Evolutionary conservation across 23 red algal genomes (phyloP), one percentile per base, ranked within the genome.

Genomic region (Porphyridium purpureum): DNA sequence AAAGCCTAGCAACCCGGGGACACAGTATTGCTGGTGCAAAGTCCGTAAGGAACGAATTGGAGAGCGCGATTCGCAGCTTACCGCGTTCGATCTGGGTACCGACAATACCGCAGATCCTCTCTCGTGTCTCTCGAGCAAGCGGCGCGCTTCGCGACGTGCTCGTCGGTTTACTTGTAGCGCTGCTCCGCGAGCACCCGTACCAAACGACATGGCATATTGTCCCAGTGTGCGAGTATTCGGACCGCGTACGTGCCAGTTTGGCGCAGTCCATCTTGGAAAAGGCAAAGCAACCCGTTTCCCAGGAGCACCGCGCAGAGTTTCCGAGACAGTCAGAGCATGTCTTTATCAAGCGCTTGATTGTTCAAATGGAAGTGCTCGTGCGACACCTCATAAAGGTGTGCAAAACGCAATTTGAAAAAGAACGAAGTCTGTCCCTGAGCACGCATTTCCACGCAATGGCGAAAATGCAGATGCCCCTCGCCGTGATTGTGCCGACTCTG

Each of bases 101-200:
- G 0, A 72, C 67, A 14, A 72, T 93, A 38, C 84, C 84, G 23
- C 84, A 93, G 69, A 57, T 93, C 24, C 69, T 93, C 57, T 76
- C 68, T 22, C 57, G 84, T 1, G 44, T 93, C 24, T 25, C 67
- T 7, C 84, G 81, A 27, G 49, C 66, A 3, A 50, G 50, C 30
- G 72, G 9, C 51, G 24, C 32, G 41, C 74, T 81, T 8, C 53
- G 62, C 9, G 60, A 72, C 8, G 46, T 57, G 5, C 52, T 93
- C 30, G 26, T 28, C 34, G 34, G 73, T 22, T 33, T 81, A 11
- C 55, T 93, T 7, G 74, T 74, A 11, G 38, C 42, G 7, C 44
- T 80, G 7, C 47, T 93, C 27, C 27, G 19, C 28, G 20, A 41
- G 0, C 81, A 68, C 59, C 84, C 84, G 4, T 55, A 74, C 48